A percentile compares a stretch with the other conserved stretches of the same genome.
Evolutionary conservation across 2,329 filamentous ascomycete species (phyloP).

Genomic region (Diaporthe longicolla): DNA sequence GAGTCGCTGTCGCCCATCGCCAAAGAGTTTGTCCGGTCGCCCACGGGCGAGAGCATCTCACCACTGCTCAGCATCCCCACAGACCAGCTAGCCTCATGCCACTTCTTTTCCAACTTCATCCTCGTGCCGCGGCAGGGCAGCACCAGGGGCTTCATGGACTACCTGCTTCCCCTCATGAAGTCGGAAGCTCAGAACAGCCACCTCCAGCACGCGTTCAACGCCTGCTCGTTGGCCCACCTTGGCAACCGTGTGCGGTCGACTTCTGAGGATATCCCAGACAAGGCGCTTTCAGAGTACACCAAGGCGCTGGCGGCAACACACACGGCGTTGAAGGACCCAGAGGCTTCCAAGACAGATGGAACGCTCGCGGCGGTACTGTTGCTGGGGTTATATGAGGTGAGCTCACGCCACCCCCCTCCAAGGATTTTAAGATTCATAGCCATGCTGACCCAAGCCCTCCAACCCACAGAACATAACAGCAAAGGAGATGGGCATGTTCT

Average conservation of each 20-base stretch:
- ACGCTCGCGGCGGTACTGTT: slow-evolving; percentile 73
- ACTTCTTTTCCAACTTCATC: slow-evolving; percentile 74
- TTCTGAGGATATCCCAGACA: slow-evolving; percentile 52
- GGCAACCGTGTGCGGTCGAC: slow-evolving; percentile 63
- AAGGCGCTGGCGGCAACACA: slow-evolving; percentile 68
- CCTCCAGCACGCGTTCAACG: slow-evolving; percentile 70
- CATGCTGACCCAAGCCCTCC: neutral
- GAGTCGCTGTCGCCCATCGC: slow-evolving; percentile 44
- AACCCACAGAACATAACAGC: slow-evolving; percentile 63
- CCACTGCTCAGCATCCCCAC: slow-evolving; percentile 61
- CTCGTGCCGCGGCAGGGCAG: slow-evolving; percentile 65
- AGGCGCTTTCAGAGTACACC: slow-evolving; percentile 67
- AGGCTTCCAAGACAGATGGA: slow-evolving; percentile 65
- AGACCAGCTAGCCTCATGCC: slow-evolving; percentile 69
- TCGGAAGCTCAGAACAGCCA: slow-evolving; percentile 59
- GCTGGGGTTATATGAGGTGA: slow-evolving; percentile 71
- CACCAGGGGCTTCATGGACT: slow-evolving; percentile 71
- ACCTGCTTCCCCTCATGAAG: slow-evolving; percentile 69
- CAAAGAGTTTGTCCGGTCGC: slow-evolving; percentile 44
- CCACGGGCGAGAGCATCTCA: slow-evolving; percentile 48
- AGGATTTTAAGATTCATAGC: neutral
- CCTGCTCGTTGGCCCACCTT: slow-evolving; percentile 70
- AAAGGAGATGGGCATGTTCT: slow-evolving; percentile 66
- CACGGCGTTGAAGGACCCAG: slow-evolving; percentile 65
- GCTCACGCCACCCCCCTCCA: slow-evolving; percentile 22